These are phyloP conservation scores for Pneumocystis oryctolagi DNA, from an alignment of 1,139 yeast genomes.

Conservation along the genomic window DNA sequence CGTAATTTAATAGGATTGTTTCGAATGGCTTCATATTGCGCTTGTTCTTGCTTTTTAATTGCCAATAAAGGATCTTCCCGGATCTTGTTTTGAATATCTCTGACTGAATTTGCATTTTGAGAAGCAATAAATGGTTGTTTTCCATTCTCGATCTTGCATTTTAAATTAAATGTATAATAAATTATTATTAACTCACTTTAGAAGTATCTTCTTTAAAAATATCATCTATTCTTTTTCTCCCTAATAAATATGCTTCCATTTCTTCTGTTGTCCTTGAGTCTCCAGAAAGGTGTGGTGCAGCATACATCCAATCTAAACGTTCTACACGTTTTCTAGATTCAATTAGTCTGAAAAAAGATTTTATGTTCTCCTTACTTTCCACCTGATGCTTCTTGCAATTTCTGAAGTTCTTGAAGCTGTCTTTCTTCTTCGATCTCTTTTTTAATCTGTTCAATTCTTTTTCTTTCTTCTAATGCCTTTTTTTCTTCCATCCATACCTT, in stretches of 20 bases:
- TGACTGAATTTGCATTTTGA: constrained; percentile 12
- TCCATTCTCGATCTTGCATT: constrained; percentile 8
- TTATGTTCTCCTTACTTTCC: constrained; percentile 19
- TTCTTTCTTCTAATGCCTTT: constrained; percentile 55
- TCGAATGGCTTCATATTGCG: constrained; percentile 14
- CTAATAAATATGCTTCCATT: constrained; percentile 36
- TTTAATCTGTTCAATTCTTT: constrained; percentile 48
- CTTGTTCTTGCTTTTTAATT: constrained; percentile 32
- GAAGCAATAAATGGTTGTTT: constrained; percentile 15
- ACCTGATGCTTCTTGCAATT: constrained; percentile 37
- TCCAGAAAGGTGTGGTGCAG: constrained; percentile 26
- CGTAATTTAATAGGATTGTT: constrained; percentile 14
- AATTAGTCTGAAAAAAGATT: neutral
- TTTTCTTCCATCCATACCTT: constrained; percentile 79
- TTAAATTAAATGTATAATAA: neutral
- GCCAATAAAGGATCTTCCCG: constrained; percentile 44
- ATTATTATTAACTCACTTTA: constrained; percentile 11
- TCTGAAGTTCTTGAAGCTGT: constrained; percentile 44
- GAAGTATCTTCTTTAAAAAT: constrained; percentile 16
- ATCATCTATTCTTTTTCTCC: constrained; percentile 34
- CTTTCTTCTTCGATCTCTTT: constrained; percentile 51
- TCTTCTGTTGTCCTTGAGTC: constrained; percentile 19
- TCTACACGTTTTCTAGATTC: constrained; percentile 26
- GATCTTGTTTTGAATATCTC: constrained; percentile 20
- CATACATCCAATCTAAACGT: constrained; percentile 77